Evolutionary conservation across 2,329 filamentous ascomycete species (phyloP), one percentile per base, ranked within the genome.

Genomic region (Nemania abortiva): DNA sequence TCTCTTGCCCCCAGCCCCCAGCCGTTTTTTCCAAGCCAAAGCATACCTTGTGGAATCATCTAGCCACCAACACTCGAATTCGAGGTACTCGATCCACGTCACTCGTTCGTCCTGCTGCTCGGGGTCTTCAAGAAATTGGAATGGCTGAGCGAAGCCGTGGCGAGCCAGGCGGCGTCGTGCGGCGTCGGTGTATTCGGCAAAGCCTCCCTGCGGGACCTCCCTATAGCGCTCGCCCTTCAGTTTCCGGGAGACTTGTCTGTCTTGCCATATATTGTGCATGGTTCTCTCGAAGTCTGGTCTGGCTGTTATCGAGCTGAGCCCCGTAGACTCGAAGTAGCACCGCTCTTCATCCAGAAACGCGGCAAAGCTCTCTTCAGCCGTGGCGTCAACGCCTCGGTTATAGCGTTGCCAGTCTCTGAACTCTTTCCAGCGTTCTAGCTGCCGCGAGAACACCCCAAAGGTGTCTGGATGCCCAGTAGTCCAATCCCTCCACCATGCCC

Each of bases 131-230:
- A 77, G 61, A 18, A 82, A 73, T 52, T 78, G 49, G 56, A 81
- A 80, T 15, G 69, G 52, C 45, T 68, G 74, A 0, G 65, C 73
- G 37, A 81, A 78, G 54, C 64, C 73, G 63, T 82, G 76, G 7
- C 68, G 58, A 18, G 65, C 63, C 0, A 81, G 75, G 15, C 75
- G 75, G 22, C 68, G 66, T 70, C 78, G 75, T 2, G 77, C 71
- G 10, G 72, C 74, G 20, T 74, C 64, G 18, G 50, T 66, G 63
- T 81, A 80, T 27, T 72, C 71, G 49, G 53, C 27, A 52, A 79
- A 77, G 66, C 73, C 68, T 52, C 71, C 64, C 29, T 49, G 22
- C 20, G 6, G 18, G 29, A 50, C 62, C 24, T 57, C 53, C 37
- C 20, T 58, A 24, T 18, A 24, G 11, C 60, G 9, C 31, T 63